These are phyloP conservation scores for Fusarium citri DNA, from an alignment of 2,329 filamentous ascomycete species.

Conservation along the genomic window DNA sequence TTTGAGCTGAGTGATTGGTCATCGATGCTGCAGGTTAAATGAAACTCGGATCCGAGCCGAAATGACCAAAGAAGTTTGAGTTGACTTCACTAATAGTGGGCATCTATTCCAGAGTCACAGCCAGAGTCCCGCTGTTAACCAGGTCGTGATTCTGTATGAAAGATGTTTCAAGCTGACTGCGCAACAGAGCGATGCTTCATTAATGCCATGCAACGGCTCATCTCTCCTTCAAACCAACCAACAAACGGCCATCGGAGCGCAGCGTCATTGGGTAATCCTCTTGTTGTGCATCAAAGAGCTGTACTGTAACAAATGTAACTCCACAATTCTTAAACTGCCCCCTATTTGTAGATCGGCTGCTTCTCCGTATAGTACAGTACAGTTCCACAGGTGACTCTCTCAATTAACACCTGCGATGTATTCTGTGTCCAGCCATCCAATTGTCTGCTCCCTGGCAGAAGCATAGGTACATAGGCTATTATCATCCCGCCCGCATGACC, in stretches of 20 bases:
- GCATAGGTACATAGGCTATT: neutral
- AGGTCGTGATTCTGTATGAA: slow-evolving; percentile 24
- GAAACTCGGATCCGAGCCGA: slow-evolving; percentile 27
- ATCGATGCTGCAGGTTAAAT: slow-evolving; percentile 6
- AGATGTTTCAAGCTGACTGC: slow-evolving; percentile 30
- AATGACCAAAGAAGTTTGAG: slow-evolving; percentile 3
- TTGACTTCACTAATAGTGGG: neutral
- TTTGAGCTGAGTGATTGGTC: slow-evolving; percentile 9
- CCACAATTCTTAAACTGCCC: slow-evolving; percentile 31
- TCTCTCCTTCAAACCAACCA: slow-evolving; percentile 26
- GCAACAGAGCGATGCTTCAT: slow-evolving; percentile 10
- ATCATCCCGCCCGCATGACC: neutral
- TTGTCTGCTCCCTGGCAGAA: neutral
- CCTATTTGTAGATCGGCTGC: slow-evolving; percentile 34
- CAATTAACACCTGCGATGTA: neutral
- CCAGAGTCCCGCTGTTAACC: neutral
- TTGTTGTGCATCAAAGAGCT: slow-evolving; percentile 30
- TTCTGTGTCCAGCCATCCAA: neutral
- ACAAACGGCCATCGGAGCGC: slow-evolving; percentile 9
- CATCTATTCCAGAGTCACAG: neutral
- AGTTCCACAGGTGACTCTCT: neutral
- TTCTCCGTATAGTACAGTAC: slow-evolving; percentile 21
- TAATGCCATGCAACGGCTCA: slow-evolving; percentile 23
- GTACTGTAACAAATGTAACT: slow-evolving; percentile 35
- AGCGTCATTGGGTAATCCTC: slow-evolving; percentile 3